Percentiles rank a stretch among this genome's conserved stretches.
phyloP scores from a whole-genome alignment of 2,329 filamentous ascomycete genomes.

The Pseudocercospora musae region DNA sequence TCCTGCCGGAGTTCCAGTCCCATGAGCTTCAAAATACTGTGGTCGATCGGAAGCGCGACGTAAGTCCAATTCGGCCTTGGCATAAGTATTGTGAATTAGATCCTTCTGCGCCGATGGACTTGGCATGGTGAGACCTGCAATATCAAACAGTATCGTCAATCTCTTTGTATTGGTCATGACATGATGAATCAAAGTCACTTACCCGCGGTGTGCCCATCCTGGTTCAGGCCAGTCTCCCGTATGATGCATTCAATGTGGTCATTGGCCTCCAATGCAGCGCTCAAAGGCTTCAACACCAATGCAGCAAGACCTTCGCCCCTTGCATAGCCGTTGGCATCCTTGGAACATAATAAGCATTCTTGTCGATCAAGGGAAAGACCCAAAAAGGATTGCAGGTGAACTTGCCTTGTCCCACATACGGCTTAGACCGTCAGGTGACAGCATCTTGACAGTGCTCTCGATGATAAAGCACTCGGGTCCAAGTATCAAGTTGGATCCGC shows the following conservation, averaged over 20 bases:
- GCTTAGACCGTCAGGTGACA: conserved; percentile 28
- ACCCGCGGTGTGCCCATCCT: conserved; percentile 37
- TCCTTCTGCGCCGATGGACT: conserved; percentile 36
- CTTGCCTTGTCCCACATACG: conserved; percentile 34
- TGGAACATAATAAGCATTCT: no score
- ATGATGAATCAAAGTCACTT: no score
- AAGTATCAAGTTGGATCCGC: conserved; percentile 30
- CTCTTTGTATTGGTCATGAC: no score
- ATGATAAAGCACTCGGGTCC: conserved; percentile 12
- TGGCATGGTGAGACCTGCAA: conserved; percentile 44
- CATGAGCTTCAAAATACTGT: conserved; percentile 30
- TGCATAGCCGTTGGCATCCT: conserved; percentile 52
- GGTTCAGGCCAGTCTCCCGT: conserved; percentile 36
- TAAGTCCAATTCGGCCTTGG: conserved; percentile 26
- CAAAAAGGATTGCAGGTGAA: no score
- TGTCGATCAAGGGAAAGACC: no score
- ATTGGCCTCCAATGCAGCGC: conserved; percentile 46
- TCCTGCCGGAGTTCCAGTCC: conserved; percentile 35
- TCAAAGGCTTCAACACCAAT: conserved; percentile 52
- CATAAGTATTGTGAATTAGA: conserved; percentile 40
- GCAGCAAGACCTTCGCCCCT: conserved; percentile 54
- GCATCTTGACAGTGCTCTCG: conserved; percentile 20
- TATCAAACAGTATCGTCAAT: no score
- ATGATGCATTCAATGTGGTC: conserved; percentile 45
- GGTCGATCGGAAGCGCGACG: conserved; percentile 7